A percentile compares a stretch with the other conserved stretches of the same genome.
Evolutionary conservation across 2,329 filamentous ascomycete genomes (phyloP).

Genomic region (Cladosporium oxysporum): DNA sequence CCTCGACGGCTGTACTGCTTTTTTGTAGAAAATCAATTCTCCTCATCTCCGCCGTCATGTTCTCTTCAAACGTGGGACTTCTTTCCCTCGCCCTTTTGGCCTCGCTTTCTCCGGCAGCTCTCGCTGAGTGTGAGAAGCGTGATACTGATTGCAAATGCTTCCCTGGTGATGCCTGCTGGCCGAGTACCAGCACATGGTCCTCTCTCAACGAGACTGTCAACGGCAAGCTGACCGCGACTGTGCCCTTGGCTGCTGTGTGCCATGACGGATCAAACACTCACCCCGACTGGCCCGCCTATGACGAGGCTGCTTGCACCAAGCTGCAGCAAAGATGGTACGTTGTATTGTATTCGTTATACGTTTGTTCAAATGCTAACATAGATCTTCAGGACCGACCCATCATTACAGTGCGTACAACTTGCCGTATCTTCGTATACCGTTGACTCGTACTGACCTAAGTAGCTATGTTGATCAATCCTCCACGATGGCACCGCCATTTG

Average conservation of each 20-base stretch:
- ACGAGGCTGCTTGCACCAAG: conserved; percentile 6
- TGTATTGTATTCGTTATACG: too few species aligned
- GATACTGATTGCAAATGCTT: conserved; percentile 48
- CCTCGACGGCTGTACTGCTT: not conserved
- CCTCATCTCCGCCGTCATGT: not conserved
- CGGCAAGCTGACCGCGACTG: conserved; percentile 54
- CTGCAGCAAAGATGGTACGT: conserved; percentile 14
- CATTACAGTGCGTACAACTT: conserved; percentile 7
- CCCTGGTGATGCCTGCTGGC: conserved; percentile 58
- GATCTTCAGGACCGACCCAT: conserved; percentile 2
- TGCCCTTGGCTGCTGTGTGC: conserved; percentile 56
- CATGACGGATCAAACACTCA: conserved; percentile 41
- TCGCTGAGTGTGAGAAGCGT: not conserved
- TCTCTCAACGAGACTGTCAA: conserved; percentile 55
- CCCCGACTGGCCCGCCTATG: conserved; percentile 14
- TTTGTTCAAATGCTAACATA: not conserved
- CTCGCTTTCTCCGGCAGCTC: not conserved
- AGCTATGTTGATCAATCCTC: conserved; percentile 39
- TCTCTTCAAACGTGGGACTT: not conserved
- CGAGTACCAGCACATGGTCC: conserved; percentile 49
- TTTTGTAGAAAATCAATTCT: not conserved
- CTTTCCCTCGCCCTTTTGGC: conserved; percentile 10
- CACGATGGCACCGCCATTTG: conserved; percentile 43
- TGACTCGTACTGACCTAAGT: not conserved
- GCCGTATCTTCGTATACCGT: not conserved